Evolutionary conservation across 2,329 filamentous ascomycete species (phyloP).

Genomic region (Neopestalotiopsis sp.): DNA sequence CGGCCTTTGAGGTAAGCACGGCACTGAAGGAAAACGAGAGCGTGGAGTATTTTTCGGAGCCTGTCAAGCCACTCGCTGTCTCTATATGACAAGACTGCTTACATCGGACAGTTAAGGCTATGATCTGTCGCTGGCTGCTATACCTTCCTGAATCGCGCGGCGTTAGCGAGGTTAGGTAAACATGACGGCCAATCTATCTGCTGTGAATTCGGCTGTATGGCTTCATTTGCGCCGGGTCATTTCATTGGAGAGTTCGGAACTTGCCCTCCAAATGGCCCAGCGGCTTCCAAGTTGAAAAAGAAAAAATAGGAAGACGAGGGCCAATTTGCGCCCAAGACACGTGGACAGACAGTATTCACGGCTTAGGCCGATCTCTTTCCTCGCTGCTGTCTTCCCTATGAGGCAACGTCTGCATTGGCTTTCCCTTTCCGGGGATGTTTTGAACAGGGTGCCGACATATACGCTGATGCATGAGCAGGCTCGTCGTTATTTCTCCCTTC

Average conservation of each 20-base stretch:
- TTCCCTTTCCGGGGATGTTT: background rate
- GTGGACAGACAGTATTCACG: background rate
- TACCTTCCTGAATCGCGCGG: constrained; percentile 12
- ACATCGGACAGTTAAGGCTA: background rate
- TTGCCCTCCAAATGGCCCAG: too few relatives aligned
- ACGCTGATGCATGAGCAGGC: background rate
- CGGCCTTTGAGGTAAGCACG: background rate
- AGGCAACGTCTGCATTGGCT: constrained; percentile 7
- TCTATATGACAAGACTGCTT: background rate
- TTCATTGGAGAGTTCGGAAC: too few relatives aligned
- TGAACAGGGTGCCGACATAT: background rate
- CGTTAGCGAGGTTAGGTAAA: constrained; percentile 1
- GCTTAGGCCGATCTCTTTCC: background rate
- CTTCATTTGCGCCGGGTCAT: background rate
- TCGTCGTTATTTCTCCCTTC: background rate
- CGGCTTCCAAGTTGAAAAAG: background rate
- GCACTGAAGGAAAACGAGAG: background rate
- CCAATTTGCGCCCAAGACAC: background rate
- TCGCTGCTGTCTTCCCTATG: constrained; percentile 1
- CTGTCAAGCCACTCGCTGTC: background rate
- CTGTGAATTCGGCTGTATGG: background rate
- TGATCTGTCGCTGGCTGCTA: background rate
- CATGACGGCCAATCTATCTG: background rate
- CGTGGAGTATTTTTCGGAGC: background rate
- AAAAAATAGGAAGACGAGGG: background rate